Evolutionary conservation across 306 rosid species (phyloP), one percentile per base, ranked within the genome.

Genomic region (Purshia tridentata): DNA sequence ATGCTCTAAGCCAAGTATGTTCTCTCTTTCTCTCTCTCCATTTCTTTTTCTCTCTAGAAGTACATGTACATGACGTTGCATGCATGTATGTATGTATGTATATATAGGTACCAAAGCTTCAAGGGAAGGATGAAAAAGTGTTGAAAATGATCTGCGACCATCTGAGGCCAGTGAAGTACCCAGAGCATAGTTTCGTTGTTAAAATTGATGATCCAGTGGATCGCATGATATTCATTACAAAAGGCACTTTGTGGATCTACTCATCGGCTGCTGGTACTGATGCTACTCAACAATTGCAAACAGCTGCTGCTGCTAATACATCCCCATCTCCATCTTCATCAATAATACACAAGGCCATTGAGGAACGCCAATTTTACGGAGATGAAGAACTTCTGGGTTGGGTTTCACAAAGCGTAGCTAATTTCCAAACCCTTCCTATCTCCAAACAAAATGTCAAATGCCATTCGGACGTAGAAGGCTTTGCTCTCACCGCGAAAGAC

Each of bases 1-100:
- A 82, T 68, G 74, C 81, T 55, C 79, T 92, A 35, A 85, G 72
- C 88, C 86, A 84, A 80, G 96, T 86, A 72, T 64, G 90, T 69
- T 70, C 68, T 0, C n/a, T n/a, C n/a, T n/a, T n/a, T n/a, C n/a
- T n/a, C n/a, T n/a, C n/a, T n/a, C n/a, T n/a, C n/a, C n/a, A n/a
- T n/a, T n/a, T n/a, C n/a, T n/a, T n/a, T n/a, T 41, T 10, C 39
- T 49, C 9, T 18, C 4, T 29, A 0, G 35, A 29, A 29, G 35
- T 29, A 29, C 35, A 29, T 29, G 35, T 29, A 29, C 35, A 29
- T 29, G 35, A 29, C 35, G 35, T 29, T 29, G 2, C 35, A 29
- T 29, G 35, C 35, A 29, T 29, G 35, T 29, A 29, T 29, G 35
- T 29, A 1, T 47, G 9, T 12, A 0, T 20, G 53, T 0, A 8